Base-by-base conservation (phyloP, 2,329 filamentous ascomycete species). In the Paraconiothyrium brasiliense region DNA sequence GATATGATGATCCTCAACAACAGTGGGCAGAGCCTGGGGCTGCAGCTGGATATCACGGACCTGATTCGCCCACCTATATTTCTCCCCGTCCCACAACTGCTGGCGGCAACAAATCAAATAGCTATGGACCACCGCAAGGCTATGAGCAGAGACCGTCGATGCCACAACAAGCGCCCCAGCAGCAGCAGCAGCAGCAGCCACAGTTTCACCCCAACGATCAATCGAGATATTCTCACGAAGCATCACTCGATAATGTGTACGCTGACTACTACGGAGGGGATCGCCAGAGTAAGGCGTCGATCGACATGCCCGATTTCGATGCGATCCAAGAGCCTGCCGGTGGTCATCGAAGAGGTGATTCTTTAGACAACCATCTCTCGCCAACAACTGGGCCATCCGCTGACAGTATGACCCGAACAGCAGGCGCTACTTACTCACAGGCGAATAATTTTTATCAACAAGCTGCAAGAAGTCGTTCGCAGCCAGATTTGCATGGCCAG, bases 231-330 rank as follows among this genome's bases (percentile, higher is more conserved):
- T 57, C 62, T 7, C 69, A 73, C 34, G 65, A 71, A 47, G 78
- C 82, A 30, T 82, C 82, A 48, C 66, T 86, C 46, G 83, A 84
- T 41, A 82, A 82, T 58, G 79, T 87, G 57, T 85, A 85, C 60
- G 84, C 85, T 60, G 71, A 80, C 69, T 79, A 83, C 68, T 78
- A 83, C 68, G 75, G 75, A n/a, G 71, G 75, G n/a, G 67, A 65
- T 58, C 75, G 72, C 30, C 73, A 78, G 47, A 81, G 80, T 41
- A 77, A 79, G 54, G 78, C 80, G 52, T 84, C 87, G 52, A 81
- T 82, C 20, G 86, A 89, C 51, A 89, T 89, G 86, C 87, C 87
- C 2, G 85, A 90, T 66, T 89, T 89, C 67, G 86, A 88, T 70
- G 84, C 84, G 2, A 83, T 85, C 63, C 79, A 82, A n/a, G 74